Evolutionary conservation across 2,329 filamentous ascomycete species (phyloP).

Genomic region (Exophiala sp.): DNA sequence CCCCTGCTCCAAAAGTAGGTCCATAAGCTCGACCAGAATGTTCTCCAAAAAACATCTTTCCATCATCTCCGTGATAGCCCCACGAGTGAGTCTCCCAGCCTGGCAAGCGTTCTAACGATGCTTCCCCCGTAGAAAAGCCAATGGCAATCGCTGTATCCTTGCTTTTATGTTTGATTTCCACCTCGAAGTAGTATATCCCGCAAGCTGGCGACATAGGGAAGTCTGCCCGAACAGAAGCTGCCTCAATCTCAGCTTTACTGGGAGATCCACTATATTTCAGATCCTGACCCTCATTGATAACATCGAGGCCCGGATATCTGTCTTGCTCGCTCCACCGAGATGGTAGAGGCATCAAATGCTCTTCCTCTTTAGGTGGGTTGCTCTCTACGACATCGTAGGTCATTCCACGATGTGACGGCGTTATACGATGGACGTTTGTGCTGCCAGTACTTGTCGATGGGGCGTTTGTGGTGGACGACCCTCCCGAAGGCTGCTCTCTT

Average conservation of each 20-base stretch:
- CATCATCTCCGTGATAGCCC: slow-evolving; percentile 66
- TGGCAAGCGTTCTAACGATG: slow-evolving; percentile 58
- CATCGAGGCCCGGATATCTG: slow-evolving; percentile 68
- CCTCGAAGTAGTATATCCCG: slow-evolving; percentile 92
- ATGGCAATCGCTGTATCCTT: slow-evolving; percentile 60
- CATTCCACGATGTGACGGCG: slow-evolving; percentile 69
- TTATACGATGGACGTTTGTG: slow-evolving; percentile 55
- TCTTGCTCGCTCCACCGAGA: slow-evolving; percentile 78
- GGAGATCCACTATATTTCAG: slow-evolving; percentile 59
- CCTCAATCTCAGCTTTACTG: slow-evolving; percentile 67
- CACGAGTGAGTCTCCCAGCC: slow-evolving; percentile 65
- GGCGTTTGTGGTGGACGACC: slow-evolving; percentile 42
- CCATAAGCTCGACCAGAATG: slow-evolving; percentile 57
- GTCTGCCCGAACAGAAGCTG: slow-evolving; percentile 77
- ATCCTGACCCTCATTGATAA: slow-evolving; percentile 69
- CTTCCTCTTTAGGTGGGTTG: slow-evolving; percentile 58
- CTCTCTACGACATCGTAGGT: slow-evolving; percentile 83
- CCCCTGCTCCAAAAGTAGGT: slow-evolving; percentile 56
- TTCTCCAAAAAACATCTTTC: slow-evolving; percentile 59
- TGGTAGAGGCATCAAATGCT: slow-evolving; percentile 67
- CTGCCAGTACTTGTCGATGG: slow-evolving; percentile 49
- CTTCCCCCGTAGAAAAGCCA: slow-evolving; percentile 59
- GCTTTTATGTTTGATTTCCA: slow-evolving; percentile 62
- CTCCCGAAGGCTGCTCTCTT: slow-evolving; percentile 47
- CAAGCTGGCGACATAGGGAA: slow-evolving; percentile 83